phyloP scores from a whole-genome alignment of 148 eudicot species.

The Vaccinium corymbosum region DNA sequence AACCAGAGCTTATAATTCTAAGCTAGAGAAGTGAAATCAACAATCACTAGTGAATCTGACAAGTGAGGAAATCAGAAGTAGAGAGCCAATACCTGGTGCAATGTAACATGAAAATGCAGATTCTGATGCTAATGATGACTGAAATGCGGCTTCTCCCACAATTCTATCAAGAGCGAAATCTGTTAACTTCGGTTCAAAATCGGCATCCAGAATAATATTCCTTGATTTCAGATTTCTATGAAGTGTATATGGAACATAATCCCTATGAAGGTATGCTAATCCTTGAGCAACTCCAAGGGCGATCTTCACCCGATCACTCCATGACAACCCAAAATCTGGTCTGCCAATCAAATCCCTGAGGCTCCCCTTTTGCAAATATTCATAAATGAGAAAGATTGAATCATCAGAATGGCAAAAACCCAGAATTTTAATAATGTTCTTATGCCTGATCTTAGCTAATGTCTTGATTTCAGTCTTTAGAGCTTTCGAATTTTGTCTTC shows the following conservation, averaged over 20 bases:
- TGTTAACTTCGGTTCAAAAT: constrained; percentile 72
- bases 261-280: constrained; percentile 77
- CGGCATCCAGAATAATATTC: constrained; percentile 65
- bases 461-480: constrained; percentile 74
- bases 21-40: neutral
- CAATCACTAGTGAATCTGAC: neutral
- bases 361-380: constrained; percentile 63
- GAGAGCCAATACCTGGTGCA: constrained; percentile 59
- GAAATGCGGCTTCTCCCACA: constrained; percentile 59
- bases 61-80: neutral
- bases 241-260: constrained; percentile 64
- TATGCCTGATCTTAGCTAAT: constrained; percentile 79
- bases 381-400: constrained; percentile 64
- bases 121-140: constrained; percentile 51
- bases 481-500: constrained; percentile 47
- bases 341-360: constrained; percentile 63
- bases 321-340: constrained; percentile 46
- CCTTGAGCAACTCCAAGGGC: constrained; percentile 88
- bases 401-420: constrained; percentile 69
- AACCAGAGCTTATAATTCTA: neutral
- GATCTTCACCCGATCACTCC: constrained; percentile 63
- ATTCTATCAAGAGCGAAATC: constrained; percentile 74
- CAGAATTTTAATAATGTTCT: constrained; percentile 61
- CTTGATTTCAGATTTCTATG: constrained; percentile 66
- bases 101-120: constrained; percentile 58